phyloP scores from a whole-genome alignment of 176 grass and related monocot genomes.

The Eleusine indica region DNA sequence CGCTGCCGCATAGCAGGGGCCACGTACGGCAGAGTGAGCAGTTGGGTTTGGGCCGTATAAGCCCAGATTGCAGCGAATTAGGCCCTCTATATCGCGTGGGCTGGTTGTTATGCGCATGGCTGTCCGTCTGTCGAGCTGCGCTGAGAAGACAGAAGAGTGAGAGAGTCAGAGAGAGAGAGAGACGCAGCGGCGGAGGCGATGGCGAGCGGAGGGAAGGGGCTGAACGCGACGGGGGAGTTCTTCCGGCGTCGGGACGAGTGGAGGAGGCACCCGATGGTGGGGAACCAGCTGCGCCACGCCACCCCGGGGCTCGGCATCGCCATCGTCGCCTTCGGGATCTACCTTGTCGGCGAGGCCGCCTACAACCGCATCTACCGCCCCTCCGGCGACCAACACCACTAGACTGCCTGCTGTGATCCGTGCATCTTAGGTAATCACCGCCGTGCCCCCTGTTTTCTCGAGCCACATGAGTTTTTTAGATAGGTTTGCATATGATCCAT shows the following conservation, averaged over 20 bases:
- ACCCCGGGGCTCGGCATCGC: constrained; percentile 88
- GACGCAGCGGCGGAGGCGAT: constrained; percentile 37
- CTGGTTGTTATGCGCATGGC: constrained; percentile 21
- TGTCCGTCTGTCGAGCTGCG: constrained; percentile 6
- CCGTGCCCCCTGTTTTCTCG: not conserved
- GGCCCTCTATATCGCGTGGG: constrained; percentile 25
- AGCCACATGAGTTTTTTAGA: not conserved
- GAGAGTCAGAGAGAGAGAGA: not conserved
- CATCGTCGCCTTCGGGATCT: constrained; percentile 95
- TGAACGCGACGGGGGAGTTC: constrained; percentile 87
- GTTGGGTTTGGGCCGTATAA: not conserved
- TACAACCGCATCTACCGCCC: constrained; percentile 71
- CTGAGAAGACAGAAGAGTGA: not conserved
- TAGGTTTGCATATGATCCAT: constrained; percentile 8
- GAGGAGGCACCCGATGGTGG: constrained; percentile 79
- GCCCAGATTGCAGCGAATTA: not conserved
- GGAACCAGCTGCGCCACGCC: constrained; percentile 83
- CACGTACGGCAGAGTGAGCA: not conserved
- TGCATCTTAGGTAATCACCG: constrained; percentile 14
- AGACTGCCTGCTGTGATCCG: constrained; percentile 21
- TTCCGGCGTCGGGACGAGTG: constrained; percentile 93
- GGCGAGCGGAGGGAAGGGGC: constrained; percentile 65
- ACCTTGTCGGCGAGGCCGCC: constrained; percentile 84
- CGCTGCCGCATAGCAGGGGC: not conserved
- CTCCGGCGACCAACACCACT: constrained; percentile 51